phyloP scores from a whole-genome alignment of 139 green algal species.

The Yamagishiella unicocca region DNA sequence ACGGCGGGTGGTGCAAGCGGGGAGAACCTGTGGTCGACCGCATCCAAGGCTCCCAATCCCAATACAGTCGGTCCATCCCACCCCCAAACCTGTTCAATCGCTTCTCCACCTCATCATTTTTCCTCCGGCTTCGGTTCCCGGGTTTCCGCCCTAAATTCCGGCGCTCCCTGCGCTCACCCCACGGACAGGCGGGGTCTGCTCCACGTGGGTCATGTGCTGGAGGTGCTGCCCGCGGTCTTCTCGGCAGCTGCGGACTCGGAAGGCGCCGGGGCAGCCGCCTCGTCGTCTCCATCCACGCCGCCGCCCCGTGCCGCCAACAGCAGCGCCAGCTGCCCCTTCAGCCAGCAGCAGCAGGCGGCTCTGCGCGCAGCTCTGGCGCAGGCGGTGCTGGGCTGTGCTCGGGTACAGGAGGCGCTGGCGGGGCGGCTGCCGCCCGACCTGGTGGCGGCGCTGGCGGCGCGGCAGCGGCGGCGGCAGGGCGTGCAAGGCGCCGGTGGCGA shows the following conservation, averaged over 20 bases:
- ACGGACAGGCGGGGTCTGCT: slow-evolving; percentile 36
- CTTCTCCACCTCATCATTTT: no score
- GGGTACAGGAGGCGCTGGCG: background rate
- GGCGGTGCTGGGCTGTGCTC: background rate
- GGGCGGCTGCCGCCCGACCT: slow-evolving; percentile 1
- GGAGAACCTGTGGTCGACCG: no score
- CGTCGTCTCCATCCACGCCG: background rate
- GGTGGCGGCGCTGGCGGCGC: slow-evolving; percentile 21
- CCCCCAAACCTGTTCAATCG: no score
- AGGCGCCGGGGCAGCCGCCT: background rate
- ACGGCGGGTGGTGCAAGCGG: background rate
- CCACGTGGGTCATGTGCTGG: slow-evolving; percentile 45
- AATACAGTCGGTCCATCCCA: no score
- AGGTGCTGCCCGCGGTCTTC: slow-evolving; percentile 60
- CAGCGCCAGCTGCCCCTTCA: background rate
- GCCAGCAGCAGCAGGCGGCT: background rate
- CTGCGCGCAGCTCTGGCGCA: background rate
- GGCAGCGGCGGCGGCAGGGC: slow-evolving; percentile 3
- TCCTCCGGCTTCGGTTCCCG: no score
- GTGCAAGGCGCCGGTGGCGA: background rate
- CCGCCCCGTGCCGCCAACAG: background rate
- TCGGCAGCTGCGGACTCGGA: slow-evolving; percentile 52
- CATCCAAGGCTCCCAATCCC: no score
- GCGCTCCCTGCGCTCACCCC: no score
- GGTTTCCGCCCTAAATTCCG: no score